phyloP scores from a whole-genome alignment of 352 stramenopile species.

The Phytophthora syringae region DNA sequence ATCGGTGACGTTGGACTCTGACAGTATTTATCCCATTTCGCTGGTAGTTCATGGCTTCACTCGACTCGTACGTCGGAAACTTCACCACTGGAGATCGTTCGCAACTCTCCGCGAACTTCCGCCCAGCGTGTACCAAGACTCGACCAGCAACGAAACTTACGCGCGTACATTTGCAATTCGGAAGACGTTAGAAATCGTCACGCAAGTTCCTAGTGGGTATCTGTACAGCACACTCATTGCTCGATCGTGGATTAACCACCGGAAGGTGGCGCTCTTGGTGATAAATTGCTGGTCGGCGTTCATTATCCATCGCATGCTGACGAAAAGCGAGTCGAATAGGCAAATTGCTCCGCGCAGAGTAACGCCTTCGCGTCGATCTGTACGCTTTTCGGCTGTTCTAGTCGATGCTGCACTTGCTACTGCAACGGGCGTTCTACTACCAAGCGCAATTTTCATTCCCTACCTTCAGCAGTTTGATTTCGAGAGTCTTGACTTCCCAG shows the following conservation, averaged over 20 bases:
- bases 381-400: constrained; percentile 19
- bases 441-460: constrained; percentile 15
- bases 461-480: constrained; percentile 40
- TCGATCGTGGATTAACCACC: constrained; percentile 55
- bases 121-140: neutral
- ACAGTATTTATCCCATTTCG: constrained; percentile 1
- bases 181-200: constrained; percentile 51
- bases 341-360: too few relatives aligned
- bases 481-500: constrained; percentile 36
- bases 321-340: neutral
- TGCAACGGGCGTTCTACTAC: constrained; percentile 10
- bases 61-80: neutral
- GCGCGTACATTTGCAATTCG: constrained; percentile 32
- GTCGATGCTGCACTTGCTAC: constrained; percentile 15
- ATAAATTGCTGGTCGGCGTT: constrained; percentile 45
- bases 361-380: neutral
- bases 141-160: constrained; percentile 44
- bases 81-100: neutral
- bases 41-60: neutral
- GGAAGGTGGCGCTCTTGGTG: constrained; percentile 49
- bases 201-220: constrained; percentile 51
- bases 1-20: neutral
- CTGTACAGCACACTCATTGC: constrained; percentile 47
- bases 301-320: constrained; percentile 14
- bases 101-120: neutral